phyloP scores from a whole-genome alignment of 2,329 filamentous ascomycete species.

The Clarireedia monteithiana region DNA sequence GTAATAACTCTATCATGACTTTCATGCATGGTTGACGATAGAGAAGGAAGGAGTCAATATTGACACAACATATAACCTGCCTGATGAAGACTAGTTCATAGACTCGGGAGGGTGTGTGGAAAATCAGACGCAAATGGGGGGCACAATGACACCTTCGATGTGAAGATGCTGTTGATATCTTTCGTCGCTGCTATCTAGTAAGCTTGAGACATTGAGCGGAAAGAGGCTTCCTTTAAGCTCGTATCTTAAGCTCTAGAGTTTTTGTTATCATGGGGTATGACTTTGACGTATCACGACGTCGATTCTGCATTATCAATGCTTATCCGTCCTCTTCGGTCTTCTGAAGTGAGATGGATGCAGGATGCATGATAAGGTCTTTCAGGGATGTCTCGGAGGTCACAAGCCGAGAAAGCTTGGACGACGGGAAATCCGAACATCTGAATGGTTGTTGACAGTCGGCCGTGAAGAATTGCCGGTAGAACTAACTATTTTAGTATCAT shows the following conservation, averaged over 20 bases:
- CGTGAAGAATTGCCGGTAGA: too few species aligned
- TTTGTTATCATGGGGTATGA: background rate
- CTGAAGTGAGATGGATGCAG: background rate
- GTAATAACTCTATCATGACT: background rate
- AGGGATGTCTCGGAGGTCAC: too few species aligned
- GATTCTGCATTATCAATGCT: background rate
- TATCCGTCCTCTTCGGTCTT: background rate
- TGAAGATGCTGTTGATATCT: background rate
- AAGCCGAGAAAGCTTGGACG: too few species aligned
- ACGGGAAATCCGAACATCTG: too few species aligned
- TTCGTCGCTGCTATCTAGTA: background rate
- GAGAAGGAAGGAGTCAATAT: conserved; percentile 2
- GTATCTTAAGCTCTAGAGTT: background rate
- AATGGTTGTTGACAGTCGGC: too few species aligned
- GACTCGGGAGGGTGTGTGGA: background rate
- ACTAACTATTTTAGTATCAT: too few species aligned
- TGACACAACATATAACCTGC: conserved; percentile 2
- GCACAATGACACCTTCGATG: conserved; percentile 1
- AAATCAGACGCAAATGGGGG: background rate
- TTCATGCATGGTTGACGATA: background rate
- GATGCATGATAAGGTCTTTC: background rate
- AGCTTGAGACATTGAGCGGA: background rate
- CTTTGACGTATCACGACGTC: background rate
- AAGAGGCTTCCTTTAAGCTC: too few species aligned
- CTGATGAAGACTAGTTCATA: background rate